These are phyloP conservation scores for Talaromyces nanjingensis DNA, from an alignment of 495 filamentous ascomycete genomes.

Conservation along the genomic window DNA sequence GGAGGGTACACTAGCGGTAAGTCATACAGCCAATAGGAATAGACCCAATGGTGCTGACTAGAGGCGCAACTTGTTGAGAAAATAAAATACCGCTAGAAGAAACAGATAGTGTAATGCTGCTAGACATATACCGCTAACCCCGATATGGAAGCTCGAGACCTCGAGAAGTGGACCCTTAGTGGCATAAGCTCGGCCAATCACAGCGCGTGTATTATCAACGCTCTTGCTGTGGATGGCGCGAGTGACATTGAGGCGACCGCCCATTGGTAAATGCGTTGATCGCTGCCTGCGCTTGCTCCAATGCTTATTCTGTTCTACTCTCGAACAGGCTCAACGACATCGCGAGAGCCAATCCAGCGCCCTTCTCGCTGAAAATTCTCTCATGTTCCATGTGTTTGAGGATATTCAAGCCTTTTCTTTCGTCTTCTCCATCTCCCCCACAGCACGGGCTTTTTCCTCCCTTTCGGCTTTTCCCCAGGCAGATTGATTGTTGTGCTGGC, in stretches of 20 bases:
- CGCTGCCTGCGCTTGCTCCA: neutral
- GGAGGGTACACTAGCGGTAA: neutral
- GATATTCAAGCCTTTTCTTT: neutral
- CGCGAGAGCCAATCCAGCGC: neutral
- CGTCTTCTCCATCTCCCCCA: neutral
- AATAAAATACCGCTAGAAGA: neutral
- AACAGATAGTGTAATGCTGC: neutral
- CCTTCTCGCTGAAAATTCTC: neutral
- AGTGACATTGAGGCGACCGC: neutral
- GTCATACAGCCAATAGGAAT: neutral
- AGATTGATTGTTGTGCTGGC: neutral
- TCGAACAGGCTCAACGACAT: neutral
- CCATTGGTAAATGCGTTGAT: neutral
- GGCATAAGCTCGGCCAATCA: neutral
- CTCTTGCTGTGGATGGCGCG: neutral
- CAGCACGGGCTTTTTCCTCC: neutral
- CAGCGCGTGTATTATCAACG: neutral
- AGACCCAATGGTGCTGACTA: neutral
- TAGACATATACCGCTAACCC: neutral
- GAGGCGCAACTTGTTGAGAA: neutral
- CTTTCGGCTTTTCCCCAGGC: neutral
- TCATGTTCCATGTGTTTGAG: neutral
- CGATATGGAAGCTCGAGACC: neutral
- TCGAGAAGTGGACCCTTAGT: neutral
- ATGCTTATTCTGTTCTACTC: neutral